Conservation (phyloP, 2,329 filamentous ascomycete genomes). For the Neopestalotiopsis rosae region DNA sequence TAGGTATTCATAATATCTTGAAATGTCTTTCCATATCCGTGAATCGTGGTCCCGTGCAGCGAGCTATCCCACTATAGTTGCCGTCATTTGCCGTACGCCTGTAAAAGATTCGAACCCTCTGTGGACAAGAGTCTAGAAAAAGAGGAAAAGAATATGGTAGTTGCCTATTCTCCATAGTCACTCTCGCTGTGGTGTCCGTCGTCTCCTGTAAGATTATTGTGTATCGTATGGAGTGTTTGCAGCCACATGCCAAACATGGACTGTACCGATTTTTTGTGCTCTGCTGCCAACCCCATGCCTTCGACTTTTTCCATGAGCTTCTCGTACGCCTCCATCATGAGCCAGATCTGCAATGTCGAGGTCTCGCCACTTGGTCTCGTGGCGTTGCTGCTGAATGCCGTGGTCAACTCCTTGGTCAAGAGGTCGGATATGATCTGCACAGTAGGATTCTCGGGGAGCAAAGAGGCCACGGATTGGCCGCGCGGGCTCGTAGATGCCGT, state of each 20-base stretch:
- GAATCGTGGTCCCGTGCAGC: too few relatives aligned
- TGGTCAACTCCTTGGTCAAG: constrained; percentile 54
- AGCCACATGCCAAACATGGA: constrained; percentile 58
- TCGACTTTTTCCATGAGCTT: constrained; percentile 52
- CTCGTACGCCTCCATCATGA: constrained; percentile 66
- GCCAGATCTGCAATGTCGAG: constrained; percentile 56
- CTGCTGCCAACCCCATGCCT: constrained; percentile 33
- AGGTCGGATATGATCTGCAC: constrained; percentile 58
- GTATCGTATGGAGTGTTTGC: constrained; percentile 51
- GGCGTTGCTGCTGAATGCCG: constrained; percentile 38
- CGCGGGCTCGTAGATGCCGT: constrained; percentile 8
- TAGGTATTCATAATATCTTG: too few relatives aligned
- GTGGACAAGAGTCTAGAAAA: neutral
- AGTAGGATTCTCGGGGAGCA: constrained; percentile 42
- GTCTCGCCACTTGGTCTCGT: constrained; percentile 36
- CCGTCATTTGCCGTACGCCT: constrained; percentile 2
- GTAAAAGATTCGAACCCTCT: neutral
- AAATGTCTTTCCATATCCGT: too few relatives aligned
- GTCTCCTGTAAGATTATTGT: constrained; percentile 43
- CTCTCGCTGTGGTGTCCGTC: constrained; percentile 36
- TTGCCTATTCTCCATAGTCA: constrained; percentile 36
- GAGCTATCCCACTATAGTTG: too few relatives aligned
- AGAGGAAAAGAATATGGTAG: neutral
- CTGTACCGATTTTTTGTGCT: constrained; percentile 39
- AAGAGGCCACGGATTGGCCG: constrained; percentile 23